phyloP scores from a whole-genome alignment of 2,329 filamentous ascomycete species.

The Knoxdaviesia proteae region DNA sequence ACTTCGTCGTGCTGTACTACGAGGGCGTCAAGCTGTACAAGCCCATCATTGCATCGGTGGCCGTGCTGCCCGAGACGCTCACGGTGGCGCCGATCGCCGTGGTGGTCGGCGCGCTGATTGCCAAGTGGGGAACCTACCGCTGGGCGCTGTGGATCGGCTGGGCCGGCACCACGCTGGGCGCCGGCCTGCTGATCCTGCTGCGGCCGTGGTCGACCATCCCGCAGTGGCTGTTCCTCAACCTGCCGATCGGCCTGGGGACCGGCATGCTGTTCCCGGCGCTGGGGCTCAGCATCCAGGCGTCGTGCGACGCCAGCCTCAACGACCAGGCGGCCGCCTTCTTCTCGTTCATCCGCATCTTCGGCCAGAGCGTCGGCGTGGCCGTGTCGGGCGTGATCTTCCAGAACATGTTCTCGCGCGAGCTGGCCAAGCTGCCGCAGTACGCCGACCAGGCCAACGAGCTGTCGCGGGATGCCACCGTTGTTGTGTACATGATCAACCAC shows the following conservation, averaged over 20 bases:
- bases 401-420: slow-evolving; percentile 33
- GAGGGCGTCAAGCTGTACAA: slow-evolving; percentile 30
- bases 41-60: slow-evolving; percentile 32
- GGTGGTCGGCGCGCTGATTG: slow-evolving; percentile 30
- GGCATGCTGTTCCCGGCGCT: slow-evolving; percentile 47
- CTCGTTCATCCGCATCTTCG: slow-evolving; percentile 25
- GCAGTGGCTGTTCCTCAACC: slow-evolving; percentile 38
- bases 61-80: slow-evolving; percentile 36
- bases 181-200: slow-evolving; percentile 32
- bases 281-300: slow-evolving; percentile 41
- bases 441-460: slow-evolving; percentile 20
- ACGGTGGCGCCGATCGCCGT: slow-evolving; percentile 42
- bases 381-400: slow-evolving; percentile 46
- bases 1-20: slow-evolving; percentile 29
- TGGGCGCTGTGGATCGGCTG: slow-evolving; percentile 42
- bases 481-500: slow-evolving; percentile 35
- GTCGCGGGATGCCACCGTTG: slow-evolving; percentile 33
- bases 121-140: slow-evolving; percentile 35
- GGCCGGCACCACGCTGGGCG: slow-evolving; percentile 33
- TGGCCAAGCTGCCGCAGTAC: slow-evolving; percentile 25
- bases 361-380: slow-evolving; percentile 10
- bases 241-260: slow-evolving; percentile 37
- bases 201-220: slow-evolving; percentile 24
- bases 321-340: slow-evolving; percentile 43
- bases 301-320: slow-evolving; percentile 21